Evolutionary conservation across 2,329 filamentous ascomycete species (phyloP), one percentile per base, ranked within the genome.

Genomic region (Berkeleyomyces rouxiae): DNA sequence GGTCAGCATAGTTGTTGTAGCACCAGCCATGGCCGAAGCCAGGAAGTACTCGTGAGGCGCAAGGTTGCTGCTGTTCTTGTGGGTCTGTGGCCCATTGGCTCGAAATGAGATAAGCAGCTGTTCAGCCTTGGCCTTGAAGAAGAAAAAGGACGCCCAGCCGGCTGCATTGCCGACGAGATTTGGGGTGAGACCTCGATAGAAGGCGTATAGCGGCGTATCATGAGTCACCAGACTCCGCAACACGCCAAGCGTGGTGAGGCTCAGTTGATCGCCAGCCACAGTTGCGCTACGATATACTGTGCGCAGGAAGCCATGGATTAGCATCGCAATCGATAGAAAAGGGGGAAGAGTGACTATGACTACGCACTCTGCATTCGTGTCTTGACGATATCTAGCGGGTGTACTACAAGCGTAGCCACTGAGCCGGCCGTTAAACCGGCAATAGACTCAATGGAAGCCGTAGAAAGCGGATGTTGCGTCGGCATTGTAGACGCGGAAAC

Each of bases 371-470:
- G 93, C 71, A 99, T 84, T 67, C 93, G 87, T 65, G 92, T 97
- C 79, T 99, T 99, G 72, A 97, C 85, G 67, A 99, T 85, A 75
- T 99, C 93, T 65, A 99, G 83, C 40, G 93, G 93, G 72, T 97
- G 92, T 61, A 93, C 87, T 63, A 84, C 85, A 58, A 97, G 79
- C 33, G 93, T 97, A 61, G 91, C 87, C 68, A 90, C 81, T 63
- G 90, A 81, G 66, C 93, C 93, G 65, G 93, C 93, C 67, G 86
- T 87, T 73, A 99, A 86, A 68, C 93, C 93, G 66, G 93, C 90
- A 72, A 91, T 79, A 70, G 87, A 86, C 80, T 97, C 93, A 74
- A 96, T 82, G 71, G 88, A 74, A 69, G 87, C 89, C 74, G 88
- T 10, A n/a, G 63, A 64, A 31, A 64, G 59, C 11, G 33, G 33